Percentiles rank a stretch among this genome's conserved stretches.
These are phyloP conservation scores for Phytophthora sojae DNA, from an alignment of 352 stramenopile species.

Conservation along the genomic window DNA sequence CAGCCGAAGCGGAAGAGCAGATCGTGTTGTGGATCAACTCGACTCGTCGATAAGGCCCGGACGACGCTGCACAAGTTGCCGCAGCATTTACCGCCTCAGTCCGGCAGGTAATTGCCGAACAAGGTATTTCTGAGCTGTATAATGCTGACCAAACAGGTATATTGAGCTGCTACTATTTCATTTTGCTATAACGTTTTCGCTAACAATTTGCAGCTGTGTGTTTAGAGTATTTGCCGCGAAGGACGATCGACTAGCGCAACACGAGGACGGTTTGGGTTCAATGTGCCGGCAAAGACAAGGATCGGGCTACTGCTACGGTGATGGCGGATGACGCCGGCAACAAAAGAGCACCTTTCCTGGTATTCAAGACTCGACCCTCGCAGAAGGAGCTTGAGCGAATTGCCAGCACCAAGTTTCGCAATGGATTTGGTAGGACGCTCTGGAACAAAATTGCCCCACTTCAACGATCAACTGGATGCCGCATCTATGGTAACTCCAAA, in stretches of 20 bases:
- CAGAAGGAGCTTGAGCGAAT: neutral
- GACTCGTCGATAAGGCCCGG: slow-evolving; percentile 1
- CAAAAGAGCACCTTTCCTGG: slow-evolving; percentile 14
- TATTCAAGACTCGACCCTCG: slow-evolving; percentile 8
- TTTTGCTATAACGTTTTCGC: slow-evolving; percentile 1
- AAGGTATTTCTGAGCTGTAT: slow-evolving; percentile 9
- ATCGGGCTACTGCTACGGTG: slow-evolving; percentile 18
- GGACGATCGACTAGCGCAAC: slow-evolving; percentile 3
- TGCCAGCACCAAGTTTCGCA: neutral
- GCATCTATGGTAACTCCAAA: neutral
- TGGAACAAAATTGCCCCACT: neutral
- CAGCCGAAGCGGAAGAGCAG: neutral
- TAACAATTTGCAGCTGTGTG: slow-evolving; percentile 12
- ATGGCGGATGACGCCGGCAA: slow-evolving; percentile 1
- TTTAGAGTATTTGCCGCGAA: slow-evolving; percentile 24
- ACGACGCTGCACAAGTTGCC: slow-evolving; percentile 5
- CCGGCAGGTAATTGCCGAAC: slow-evolving; percentile 2
- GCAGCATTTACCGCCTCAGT: neutral
- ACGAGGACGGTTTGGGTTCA: slow-evolving; percentile 21
- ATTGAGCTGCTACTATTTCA: too few species aligned
- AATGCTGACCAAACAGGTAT: slow-evolving; percentile 31
- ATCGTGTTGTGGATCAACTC: neutral
- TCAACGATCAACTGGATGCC: neutral
- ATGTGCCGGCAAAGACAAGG: slow-evolving; percentile 17
- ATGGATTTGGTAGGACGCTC: neutral